Conservation (phyloP, 1,139 yeast genomes). For the Candida sanyaensis region DNA sequence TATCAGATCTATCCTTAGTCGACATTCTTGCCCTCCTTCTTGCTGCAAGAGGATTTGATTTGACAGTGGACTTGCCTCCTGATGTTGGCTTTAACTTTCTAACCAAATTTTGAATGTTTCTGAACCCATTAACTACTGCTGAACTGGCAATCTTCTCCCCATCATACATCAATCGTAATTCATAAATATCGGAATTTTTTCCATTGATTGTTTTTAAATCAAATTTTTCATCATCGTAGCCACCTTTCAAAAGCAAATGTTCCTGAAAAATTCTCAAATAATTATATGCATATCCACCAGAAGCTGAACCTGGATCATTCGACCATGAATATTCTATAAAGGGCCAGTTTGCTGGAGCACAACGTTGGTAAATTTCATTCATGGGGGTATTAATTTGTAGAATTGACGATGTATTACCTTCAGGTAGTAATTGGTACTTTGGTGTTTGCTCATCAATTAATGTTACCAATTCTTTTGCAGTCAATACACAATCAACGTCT, state of each 20-base stretch:
- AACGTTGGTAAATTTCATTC: slow-evolving; percentile 28
- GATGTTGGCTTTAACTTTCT: slow-evolving; percentile 65
- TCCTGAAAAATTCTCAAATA: slow-evolving; percentile 47
- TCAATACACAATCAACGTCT: slow-evolving; percentile 93
- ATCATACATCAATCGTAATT: slow-evolving; percentile 51
- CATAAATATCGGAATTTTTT: slow-evolving; percentile 74
- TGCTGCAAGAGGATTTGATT: slow-evolving; percentile 42
- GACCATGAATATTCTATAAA: slow-evolving; percentile 60
- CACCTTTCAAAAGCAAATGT: slow-evolving; percentile 24
- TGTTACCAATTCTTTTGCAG: slow-evolving; percentile 84
- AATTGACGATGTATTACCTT: slow-evolving; percentile 6
- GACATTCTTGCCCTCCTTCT: slow-evolving; percentile 39
- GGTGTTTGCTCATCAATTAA: slow-evolving; percentile 54
- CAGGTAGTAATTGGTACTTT: slow-evolving; percentile 22
- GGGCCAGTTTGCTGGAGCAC: slow-evolving; percentile 64
- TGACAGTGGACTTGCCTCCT: slow-evolving; percentile 17
- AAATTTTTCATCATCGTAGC: slow-evolving; percentile 22
- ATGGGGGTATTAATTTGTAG: slow-evolving; percentile 11
- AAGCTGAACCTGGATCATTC: slow-evolving; percentile 74
- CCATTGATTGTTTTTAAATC: slow-evolving; percentile 48
- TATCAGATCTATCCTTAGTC: slow-evolving; percentile 13
- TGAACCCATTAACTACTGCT: slow-evolving; percentile 86
- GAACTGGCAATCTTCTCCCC: slow-evolving; percentile 55
- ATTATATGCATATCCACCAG: slow-evolving; percentile 85
- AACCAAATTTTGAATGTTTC: slow-evolving; percentile 91